Evolutionary conservation across 352 stramenopile species (phyloP).

Genomic region (Achlya hypogyna): DNA sequence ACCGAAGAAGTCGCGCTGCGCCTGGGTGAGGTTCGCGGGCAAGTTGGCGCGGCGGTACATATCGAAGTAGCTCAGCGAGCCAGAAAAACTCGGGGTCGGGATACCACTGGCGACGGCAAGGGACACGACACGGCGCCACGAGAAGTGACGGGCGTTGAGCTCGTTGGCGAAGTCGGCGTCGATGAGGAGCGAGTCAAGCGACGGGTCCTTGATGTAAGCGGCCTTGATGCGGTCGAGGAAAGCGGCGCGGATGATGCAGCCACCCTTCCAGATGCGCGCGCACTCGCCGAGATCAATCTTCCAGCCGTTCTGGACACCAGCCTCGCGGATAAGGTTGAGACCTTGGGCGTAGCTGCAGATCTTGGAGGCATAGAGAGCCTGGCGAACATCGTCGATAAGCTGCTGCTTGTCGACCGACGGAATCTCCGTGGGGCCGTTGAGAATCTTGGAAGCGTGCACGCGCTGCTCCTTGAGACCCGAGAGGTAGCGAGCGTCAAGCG

Average conservation of each 20-base stretch:
- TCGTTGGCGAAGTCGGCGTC: conserved; percentile 94
- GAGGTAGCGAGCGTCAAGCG: conserved; percentile 95
- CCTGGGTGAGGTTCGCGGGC: conserved; percentile 96
- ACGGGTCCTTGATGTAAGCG: conserved; percentile 88
- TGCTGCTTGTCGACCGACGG: conserved; percentile 88
- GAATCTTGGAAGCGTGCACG: conserved; percentile 86
- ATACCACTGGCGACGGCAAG: conserved; percentile 93
- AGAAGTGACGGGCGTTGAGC: conserved; percentile 91
- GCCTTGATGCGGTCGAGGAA: conserved; percentile 97
- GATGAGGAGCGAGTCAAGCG: conserved; percentile 94
- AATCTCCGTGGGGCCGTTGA: conserved; percentile 91
- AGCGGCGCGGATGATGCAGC: conserved; percentile 98
- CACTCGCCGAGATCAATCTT: conserved; percentile 95
- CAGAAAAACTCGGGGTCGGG: conserved; percentile 83
- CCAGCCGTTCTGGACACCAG: conserved; percentile 94
- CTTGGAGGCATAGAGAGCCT: conserved; percentile 97
- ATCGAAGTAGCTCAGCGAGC: conserved; percentile 97
- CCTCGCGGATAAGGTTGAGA: conserved; percentile 91
- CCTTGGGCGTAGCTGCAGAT: conserved; percentile 98
- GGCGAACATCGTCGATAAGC: conserved; percentile 94
- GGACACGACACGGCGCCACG: conserved; percentile 95
- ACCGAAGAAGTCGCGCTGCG: conserved; percentile 99
- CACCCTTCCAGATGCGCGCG: conserved; percentile 98
- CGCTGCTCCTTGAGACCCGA: conserved; percentile 94
- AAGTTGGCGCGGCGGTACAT: conserved; percentile 92